Conservation (phyloP, 306 rosid species). For the Albizia julibrissin region DNA sequence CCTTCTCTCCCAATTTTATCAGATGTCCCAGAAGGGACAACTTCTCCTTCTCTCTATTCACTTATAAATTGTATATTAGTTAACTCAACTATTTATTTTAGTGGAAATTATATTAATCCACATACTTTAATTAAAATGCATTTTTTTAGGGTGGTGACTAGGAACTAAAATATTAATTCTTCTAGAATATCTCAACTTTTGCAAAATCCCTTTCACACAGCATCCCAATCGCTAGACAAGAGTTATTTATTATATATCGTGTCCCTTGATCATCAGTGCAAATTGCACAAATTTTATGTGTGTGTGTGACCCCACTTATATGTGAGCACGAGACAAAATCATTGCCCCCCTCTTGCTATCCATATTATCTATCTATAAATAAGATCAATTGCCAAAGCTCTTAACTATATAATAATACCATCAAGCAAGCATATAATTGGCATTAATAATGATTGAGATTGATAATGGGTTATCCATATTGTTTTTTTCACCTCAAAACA, state of each 20-base stretch:
- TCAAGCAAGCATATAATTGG: background rate
- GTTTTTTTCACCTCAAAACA: background rate
- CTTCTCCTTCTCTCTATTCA: background rate
- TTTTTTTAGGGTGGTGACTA: background rate
- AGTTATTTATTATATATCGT: background rate
- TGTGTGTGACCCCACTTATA: background rate
- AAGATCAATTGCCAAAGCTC: background rate
- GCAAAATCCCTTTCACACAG: background rate
- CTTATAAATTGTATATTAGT: background rate
- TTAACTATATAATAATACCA: background rate
- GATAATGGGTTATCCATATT: background rate
- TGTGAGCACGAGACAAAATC: background rate
- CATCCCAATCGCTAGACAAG: background rate
- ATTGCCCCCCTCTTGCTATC: background rate
- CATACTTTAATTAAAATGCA: background rate
- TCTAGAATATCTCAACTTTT: background rate
- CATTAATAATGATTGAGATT: background rate
- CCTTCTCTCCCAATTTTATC: too few relatives aligned
- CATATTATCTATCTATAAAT: background rate
- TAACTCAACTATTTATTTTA: background rate
- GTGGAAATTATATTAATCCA: background rate
- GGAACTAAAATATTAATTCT: background rate
- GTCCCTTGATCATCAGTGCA: background rate
- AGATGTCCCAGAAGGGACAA: too few relatives aligned
- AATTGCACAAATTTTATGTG: background rate